Conservation (phyloP, 2,329 filamentous ascomycete genomes). For the Phialemoniopsis sp. region DNA sequence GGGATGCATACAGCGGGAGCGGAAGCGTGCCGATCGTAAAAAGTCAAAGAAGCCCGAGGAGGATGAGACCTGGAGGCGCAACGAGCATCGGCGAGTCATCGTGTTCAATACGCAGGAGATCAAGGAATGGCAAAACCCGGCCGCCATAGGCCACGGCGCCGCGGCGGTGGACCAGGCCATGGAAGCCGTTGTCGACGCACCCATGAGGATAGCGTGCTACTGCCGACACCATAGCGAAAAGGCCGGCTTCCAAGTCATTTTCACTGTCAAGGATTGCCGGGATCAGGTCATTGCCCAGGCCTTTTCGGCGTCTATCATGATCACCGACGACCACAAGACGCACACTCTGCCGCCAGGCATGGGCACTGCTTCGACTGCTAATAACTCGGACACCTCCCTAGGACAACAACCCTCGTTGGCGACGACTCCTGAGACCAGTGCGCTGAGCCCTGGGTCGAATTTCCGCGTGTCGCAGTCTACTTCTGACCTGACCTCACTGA, state of each 20-base stretch:
- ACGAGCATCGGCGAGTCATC: conserved; percentile 77
- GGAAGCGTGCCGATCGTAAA: conserved; percentile 86
- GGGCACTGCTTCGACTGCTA: conserved; percentile 2
- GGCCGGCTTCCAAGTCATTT: conserved; percentile 86
- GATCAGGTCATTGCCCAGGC: conserved; percentile 77
- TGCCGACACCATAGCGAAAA: conserved; percentile 95
- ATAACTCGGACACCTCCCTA: conserved; percentile 1
- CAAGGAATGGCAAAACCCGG: conserved; percentile 71
- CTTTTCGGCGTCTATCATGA: conserved; percentile 87
- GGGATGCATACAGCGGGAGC: conserved; percentile 88
- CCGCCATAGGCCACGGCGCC: conserved; percentile 34
- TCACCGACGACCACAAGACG: conserved; percentile 97
- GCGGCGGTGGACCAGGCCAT: conserved; percentile 29
- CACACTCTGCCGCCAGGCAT: conserved; percentile 41
- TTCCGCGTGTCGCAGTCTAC: conserved; percentile 58
- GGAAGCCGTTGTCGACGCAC: conserved; percentile 74
- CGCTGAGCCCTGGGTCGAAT: conserved; percentile 30
- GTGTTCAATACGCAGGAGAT: conserved; percentile 90
- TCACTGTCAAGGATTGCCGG: conserved; percentile 82
- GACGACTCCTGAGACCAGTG: conserved; percentile 20
- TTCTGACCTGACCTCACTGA: conserved; percentile 58
- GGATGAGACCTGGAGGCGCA: conserved; percentile 79
- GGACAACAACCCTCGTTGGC: conserved; percentile 2
- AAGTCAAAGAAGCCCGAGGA: conserved; percentile 92
- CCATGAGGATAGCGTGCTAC: conserved; percentile 96